These are phyloP conservation scores for Microcos paniculata DNA, from an alignment of 345 rosid genomes.

Conservation along the genomic window DNA sequence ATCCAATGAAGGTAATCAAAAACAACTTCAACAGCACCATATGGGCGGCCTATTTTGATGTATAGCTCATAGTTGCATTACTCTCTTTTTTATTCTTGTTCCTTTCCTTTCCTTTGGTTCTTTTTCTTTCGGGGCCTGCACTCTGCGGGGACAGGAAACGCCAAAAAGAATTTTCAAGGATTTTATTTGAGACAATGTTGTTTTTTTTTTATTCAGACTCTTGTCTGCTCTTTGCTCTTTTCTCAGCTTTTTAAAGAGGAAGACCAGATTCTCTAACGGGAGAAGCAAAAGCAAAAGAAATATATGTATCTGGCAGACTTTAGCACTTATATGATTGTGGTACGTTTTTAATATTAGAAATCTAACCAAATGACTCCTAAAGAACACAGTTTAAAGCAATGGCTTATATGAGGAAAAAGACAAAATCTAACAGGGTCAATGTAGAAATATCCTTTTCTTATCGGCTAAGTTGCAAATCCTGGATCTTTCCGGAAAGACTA, in stretches of 20 bases:
- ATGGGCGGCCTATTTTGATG: background rate
- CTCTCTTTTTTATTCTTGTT: background rate
- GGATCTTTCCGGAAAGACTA: conserved; percentile 25
- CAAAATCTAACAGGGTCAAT: background rate
- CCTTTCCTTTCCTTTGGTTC: background rate
- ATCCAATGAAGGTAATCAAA: background rate
- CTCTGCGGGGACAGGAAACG: background rate
- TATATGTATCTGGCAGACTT: background rate
- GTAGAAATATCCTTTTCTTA: background rate
- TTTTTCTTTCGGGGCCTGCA: background rate
- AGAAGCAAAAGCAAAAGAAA: background rate
- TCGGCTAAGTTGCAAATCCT: background rate
- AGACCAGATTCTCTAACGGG: background rate
- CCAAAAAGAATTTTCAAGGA: background rate
- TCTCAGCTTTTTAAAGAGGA: background rate
- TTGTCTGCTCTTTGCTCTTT: background rate
- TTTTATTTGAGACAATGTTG: background rate
- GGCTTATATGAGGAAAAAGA: background rate
- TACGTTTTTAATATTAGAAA: background rate
- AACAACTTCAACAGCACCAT: background rate
- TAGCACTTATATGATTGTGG: background rate
- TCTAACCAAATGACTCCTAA: background rate
- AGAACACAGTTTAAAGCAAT: background rate
- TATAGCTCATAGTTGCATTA: background rate
- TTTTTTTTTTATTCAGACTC: background rate